A percentile compares a stretch with the other conserved stretches of the same genome.
These are phyloP conservation scores for Epichloe amarillans DNA, from an alignment of 2,329 filamentous ascomycete genomes.

Conservation along the genomic window DNA sequence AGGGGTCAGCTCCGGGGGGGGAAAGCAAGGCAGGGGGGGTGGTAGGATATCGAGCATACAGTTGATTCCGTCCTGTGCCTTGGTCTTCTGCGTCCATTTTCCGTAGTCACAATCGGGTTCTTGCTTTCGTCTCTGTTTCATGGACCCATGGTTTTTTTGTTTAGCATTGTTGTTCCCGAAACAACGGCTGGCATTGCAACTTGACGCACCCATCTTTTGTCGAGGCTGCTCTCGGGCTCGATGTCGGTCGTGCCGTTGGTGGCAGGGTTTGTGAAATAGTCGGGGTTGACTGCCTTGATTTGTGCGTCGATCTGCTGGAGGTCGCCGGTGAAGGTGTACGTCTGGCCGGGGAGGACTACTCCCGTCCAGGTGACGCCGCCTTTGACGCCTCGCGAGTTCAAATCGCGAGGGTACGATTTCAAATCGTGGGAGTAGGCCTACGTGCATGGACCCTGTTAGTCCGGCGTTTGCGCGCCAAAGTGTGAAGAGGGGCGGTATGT, in stretches of 20 bases:
- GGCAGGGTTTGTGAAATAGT: neutral
- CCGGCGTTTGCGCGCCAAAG: neutral
- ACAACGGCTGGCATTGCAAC: neutral
- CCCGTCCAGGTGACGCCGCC: conserved; percentile 1
- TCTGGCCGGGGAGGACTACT: neutral
- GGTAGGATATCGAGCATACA: neutral
- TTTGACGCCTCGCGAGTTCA: neutral
- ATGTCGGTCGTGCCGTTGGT: neutral
- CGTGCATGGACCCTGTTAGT: neutral
- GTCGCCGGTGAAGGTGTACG: neutral
- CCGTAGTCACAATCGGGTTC: neutral
- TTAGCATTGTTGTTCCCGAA: neutral
- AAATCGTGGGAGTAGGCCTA: neutral
- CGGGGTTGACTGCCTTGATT: neutral
- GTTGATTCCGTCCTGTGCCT: neutral
- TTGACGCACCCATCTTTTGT: conserved; percentile 1
- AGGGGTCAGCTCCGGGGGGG: neutral
- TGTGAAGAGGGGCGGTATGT: neutral
- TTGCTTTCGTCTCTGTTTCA: neutral
- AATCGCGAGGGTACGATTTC: neutral
- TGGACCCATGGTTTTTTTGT: neutral
- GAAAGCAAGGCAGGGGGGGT: too few species aligned
- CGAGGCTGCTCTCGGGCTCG: neutral
- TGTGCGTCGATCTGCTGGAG: neutral
- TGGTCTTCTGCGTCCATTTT: neutral